phyloP scores from a whole-genome alignment of 2,329 filamentous ascomycete species.

The Nemania sp. region DNA sequence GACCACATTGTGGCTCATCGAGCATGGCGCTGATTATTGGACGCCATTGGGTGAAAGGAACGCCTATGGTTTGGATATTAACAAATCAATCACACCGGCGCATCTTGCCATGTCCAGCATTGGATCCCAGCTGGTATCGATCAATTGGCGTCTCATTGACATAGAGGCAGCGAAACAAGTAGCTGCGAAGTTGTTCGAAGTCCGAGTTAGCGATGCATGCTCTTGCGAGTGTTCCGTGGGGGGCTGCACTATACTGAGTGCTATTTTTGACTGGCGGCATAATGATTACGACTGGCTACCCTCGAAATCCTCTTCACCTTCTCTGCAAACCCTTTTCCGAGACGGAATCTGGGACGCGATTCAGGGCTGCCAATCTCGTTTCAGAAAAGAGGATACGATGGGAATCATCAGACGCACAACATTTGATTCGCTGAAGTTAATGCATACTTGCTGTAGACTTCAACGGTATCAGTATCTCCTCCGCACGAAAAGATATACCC shows the following conservation, averaged over 20 bases:
- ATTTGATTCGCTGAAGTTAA: slow-evolving; percentile 12
- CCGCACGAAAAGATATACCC: background rate
- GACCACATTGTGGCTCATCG: slow-evolving; percentile 3
- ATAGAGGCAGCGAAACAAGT: background rate
- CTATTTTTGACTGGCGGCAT: background rate
- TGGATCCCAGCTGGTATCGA: background rate
- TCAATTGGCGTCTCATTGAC: too few species aligned
- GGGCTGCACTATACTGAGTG: slow-evolving; percentile 4
- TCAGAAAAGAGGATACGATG: background rate
- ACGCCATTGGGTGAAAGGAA: background rate
- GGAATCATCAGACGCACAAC: background rate
- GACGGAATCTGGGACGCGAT: background rate
- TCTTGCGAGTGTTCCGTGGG: background rate
- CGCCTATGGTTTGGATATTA: background rate
- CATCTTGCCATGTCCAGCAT: background rate
- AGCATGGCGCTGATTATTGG: slow-evolving; percentile 19
- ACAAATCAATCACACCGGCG: background rate
- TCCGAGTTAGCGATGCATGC: background rate
- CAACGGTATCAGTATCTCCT: background rate
- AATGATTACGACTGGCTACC: too few species aligned
- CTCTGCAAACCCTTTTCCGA: too few species aligned
- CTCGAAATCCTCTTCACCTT: too few species aligned
- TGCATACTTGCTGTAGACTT: slow-evolving; percentile 8
- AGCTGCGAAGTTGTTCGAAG: slow-evolving; percentile 1
- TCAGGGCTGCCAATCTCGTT: background rate